Evolutionary conservation across 768 basidiomycete genomes (phyloP), one percentile per base, ranked within the genome.

Genomic region (Mycena metata): DNA sequence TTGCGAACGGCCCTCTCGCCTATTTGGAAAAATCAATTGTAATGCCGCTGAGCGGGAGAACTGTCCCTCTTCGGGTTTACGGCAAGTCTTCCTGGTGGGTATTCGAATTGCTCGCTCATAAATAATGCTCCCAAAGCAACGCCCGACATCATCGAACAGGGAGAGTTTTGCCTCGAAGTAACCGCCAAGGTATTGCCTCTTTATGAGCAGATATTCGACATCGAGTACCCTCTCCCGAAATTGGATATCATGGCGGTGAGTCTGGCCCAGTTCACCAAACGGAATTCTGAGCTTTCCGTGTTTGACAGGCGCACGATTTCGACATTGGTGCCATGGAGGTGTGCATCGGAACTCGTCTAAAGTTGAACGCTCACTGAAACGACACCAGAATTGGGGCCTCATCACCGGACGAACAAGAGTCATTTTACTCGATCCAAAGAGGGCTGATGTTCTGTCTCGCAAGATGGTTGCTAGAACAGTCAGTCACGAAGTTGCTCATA

Each of bases 291-390:
- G n/a, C 78, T n/a, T 23, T 36, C 21, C 7, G 15, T 39, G 30
- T 36, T 13, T 39, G 11, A 11, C 11, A 89, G 86, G 95, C 90
- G 3, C 87, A 86, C 63, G 96, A 97, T 76, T 98, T 98, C 72
- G 96, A 97, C 75, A 90, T 92, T 83, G 88, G 91, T 69, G 92
- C 92, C 4, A 96, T 96, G 96, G 96, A 98, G 80, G 66, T 58
- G 30, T 6, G 30, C 9, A 39, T 10, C 39, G 9, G 15, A 10
- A 39, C 39, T 39, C 39, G 39, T 15, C 30, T 3, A 3, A 30
- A 30, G 30, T 52, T 52, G 19, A 52, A 3, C 12, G 4, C 3
- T 0, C 16, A n/a, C 17, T 80, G 96, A 35, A 35, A 21, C 13
- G 17, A 2, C n/a, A 5, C 5, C 19, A 70, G 65, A 96, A 96